These are phyloP conservation scores for Diplodia seriata DNA, from an alignment of 2,329 filamentous ascomycete species.

Conservation along the genomic window DNA sequence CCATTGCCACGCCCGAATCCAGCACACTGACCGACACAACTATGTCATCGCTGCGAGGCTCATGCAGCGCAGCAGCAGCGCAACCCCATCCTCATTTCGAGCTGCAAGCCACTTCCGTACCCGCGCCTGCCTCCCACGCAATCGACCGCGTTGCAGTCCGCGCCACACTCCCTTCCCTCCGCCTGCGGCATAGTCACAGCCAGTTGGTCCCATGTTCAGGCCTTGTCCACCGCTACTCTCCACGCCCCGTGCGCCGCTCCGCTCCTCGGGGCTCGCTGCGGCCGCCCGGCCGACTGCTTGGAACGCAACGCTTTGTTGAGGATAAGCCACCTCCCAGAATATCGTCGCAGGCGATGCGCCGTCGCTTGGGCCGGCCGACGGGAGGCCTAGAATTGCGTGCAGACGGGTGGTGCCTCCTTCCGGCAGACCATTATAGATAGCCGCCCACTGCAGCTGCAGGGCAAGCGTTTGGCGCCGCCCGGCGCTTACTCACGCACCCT, in stretches of 20 bases:
- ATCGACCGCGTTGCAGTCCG: conserved; percentile 19
- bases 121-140: conserved; percentile 9
- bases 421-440: conserved; percentile 20
- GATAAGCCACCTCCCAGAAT: conserved; percentile 20
- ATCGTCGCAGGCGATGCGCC: not conserved
- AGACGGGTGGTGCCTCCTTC: conserved; percentile 3
- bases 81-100: conserved; percentile 13
- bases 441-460: conserved; percentile 9
- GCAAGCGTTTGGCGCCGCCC: conserved; percentile 8
- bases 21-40: conserved; percentile 5
- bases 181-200: not conserved
- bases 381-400: conserved; percentile 28
- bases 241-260: not conserved
- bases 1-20: conserved; percentile 6
- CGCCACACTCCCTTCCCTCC: not conserved
- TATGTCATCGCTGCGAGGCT: conserved; percentile 19
- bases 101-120: conserved; percentile 24
- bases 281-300: conserved; percentile 2
- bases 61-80: conserved; percentile 3
- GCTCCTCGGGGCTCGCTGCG: conserved; percentile 13
- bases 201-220: not conserved
- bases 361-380: conserved; percentile 2
- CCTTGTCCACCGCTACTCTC: conserved; percentile 10
- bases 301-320: not conserved
- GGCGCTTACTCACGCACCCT: conserved; percentile 17